Base-by-base conservation (phyloP, 805 yeast species). In the Wickerhamomyces queroliae region DNA sequence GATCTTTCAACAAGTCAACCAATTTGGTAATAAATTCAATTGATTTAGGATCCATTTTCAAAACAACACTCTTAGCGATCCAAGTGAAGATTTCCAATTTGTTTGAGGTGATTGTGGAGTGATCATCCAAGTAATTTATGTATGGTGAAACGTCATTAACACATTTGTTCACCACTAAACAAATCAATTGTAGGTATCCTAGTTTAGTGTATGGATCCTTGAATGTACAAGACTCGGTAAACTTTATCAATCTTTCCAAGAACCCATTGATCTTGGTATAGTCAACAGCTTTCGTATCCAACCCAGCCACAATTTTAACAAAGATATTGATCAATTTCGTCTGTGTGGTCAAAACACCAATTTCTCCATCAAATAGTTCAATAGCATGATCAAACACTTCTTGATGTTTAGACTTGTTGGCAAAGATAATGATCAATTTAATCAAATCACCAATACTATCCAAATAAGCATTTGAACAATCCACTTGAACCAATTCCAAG, bases 61-160 rank as follows among this genome's bases (percentile, higher is more conserved):
- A 54, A 0, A 85, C 53, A 36, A 85, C 64, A 0, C 85, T 90
- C 57, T 87, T 89, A 17, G 79, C 63, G 7, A 80, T 59, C 96
- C 96, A 89, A 2, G 81, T 64, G 10, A 69, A 57, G 0, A 71
- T 54, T 55, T 87, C 95, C 30, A 84, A 56, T 11, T 63, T 48
- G 19, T 50, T 45, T 4, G 55, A 25, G 4, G 58, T 43, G 2
- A 36, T 38, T 33, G 45, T 15, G 12, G 33, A 27, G 21, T 41
- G 20, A 1, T 18, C 3, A 7, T 37, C 35, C 19, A 22, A 24
- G n/a, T 37, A 29, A 21, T 19, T 19, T n/a, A n/a, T 18, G 9
- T 37, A 47, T 9, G 19, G 32, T 1, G 37, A 13, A 7, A 27
- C 12, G 12, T 45, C 32, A 3, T 27, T 12, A 2, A 28, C 36